Base-by-base conservation (phyloP, 1,284 basidiomycete species). In the Sparassis latifolia region DNA sequence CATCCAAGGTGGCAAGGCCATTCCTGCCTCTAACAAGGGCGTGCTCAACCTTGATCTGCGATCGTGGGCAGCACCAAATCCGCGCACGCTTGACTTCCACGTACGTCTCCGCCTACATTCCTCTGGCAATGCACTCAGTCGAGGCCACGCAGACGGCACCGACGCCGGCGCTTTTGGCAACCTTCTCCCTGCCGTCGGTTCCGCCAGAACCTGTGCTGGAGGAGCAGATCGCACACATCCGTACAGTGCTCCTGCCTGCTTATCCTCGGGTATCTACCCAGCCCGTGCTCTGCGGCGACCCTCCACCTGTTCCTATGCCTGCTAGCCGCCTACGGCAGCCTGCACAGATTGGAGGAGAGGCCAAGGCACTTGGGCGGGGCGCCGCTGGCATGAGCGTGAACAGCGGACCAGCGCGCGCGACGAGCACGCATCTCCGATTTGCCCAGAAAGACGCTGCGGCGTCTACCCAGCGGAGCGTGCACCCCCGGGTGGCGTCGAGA, bases 211-310 rank as follows among this genome's bases (percentile, higher is more conserved):
- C 42, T 44, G 51, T 48, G 3, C 38, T 64, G 28, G 59, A 62
- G 47, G 56, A 55, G 29, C 59, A 56, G 33, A 58, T 62, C 38
- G 58, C 56, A 7, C 48, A 56, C 39, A 62, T 62, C 44, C 59
- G 62, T 32, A 48, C 51, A 1, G 30, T 41, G 10, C 43, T 60
- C 30, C 55, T 58, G 4, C 55, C 62, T 28, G 43, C 57, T 3
- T 62, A 55, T 52, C 53, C 49, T 48, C 52, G 38, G 45, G 50
- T 48, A 45, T 52, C 10, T 27, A 43, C n/a, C 50, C 48, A 6
- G 50, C 20, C 20, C 20, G 20, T 20, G 20, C 49, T 9, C 52
- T 47, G 29, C 31, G 46, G 2, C 52, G 54, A 10, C 48, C 48
- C 5, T 54, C 50, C n/a, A 43, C 44, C 3, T 45, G 38, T 35